These are phyloP conservation scores for Cystobasidium sp. DNA, from an alignment of 1,284 basidiomycete species.

Conservation along the genomic window DNA sequence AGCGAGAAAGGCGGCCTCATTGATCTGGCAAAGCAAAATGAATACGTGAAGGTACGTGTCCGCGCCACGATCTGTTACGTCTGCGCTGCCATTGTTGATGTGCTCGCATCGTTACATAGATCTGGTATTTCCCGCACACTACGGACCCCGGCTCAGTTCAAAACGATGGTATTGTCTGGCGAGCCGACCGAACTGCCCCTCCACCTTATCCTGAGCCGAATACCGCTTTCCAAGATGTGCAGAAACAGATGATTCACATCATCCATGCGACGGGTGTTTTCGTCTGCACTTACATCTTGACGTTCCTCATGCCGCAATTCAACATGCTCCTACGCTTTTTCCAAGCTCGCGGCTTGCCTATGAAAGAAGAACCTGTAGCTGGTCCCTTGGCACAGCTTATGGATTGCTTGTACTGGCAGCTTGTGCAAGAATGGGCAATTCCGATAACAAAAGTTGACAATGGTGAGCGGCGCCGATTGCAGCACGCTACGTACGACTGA, in stretches of 20 bases:
- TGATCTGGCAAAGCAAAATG: constrained; percentile 23
- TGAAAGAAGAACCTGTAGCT: constrained; percentile 15
- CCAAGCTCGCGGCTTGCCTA: constrained; percentile 24
- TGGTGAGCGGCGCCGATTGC: neutral
- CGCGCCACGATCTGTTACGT: neutral
- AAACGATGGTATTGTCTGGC: constrained; percentile 30
- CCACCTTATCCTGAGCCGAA: constrained; percentile 14
- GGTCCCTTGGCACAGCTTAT: constrained; percentile 37
- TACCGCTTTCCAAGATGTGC: constrained; percentile 1
- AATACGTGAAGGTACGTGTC: constrained; percentile 37
- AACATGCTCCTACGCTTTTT: constrained; percentile 18
- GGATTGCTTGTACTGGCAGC: constrained; percentile 41
- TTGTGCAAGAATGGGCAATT: constrained; percentile 32
- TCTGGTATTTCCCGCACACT: constrained; percentile 37
- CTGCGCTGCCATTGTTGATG: neutral
- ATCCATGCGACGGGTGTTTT: constrained; percentile 31
- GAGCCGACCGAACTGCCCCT: constrained; percentile 8
- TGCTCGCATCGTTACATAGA: neutral
- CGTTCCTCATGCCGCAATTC: constrained; percentile 32
- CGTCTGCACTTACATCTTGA: constrained; percentile 22
- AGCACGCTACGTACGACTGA: neutral
- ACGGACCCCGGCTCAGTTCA: neutral
- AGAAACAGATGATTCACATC: constrained; percentile 31
- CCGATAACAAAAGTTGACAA: constrained; percentile 29
- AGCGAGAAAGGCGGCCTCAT: constrained; percentile 19